Evolutionary conservation across 768 basidiomycete genomes (phyloP).

Genomic region (Coprinopsis sp.): DNA sequence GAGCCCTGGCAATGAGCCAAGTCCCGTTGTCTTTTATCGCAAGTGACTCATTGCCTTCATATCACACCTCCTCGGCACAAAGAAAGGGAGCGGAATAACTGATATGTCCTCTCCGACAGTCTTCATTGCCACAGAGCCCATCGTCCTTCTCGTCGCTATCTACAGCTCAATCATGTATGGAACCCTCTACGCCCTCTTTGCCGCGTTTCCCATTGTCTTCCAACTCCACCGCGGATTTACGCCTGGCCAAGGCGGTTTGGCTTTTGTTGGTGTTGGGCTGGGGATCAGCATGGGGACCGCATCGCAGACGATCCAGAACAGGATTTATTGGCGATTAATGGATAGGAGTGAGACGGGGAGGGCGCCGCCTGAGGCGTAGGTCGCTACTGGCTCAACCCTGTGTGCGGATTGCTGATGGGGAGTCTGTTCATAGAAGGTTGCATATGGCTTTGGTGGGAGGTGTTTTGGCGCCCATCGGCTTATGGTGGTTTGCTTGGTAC

Average conservation of each 20-base stretch:
- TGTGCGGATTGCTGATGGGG: neutral
- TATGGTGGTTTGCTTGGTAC: constrained; percentile 68
- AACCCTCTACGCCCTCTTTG: constrained; percentile 60
- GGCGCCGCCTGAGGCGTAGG: constrained; percentile 60
- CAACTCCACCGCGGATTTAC: constrained; percentile 48
- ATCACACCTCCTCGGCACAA: no score
- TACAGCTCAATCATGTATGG: constrained; percentile 62
- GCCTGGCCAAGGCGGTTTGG: constrained; percentile 51
- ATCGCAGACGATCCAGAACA: constrained; percentile 51
- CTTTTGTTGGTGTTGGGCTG: constrained; percentile 61
- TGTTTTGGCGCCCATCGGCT: constrained; percentile 47
- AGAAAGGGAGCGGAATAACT: no score
- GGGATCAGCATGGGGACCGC: constrained; percentile 49
- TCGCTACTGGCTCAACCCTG: neutral
- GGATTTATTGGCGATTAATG: constrained; percentile 47
- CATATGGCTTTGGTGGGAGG: constrained; percentile 54
- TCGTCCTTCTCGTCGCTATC: constrained; percentile 52
- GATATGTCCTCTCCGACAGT: constrained; percentile 26
- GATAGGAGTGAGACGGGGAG: constrained; percentile 41
- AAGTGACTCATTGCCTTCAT: no score
- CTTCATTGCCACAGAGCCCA: constrained; percentile 60
- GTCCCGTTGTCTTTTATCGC: no score
- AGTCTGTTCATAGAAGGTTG: constrained; percentile 40
- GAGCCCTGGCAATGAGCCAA: no score
- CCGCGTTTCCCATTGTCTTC: constrained; percentile 58